Evolutionary conservation across 108 stramenopile genomes (phyloP), one percentile per base, ranked within the genome.

Genomic region (Thalassiosira profunda): DNA sequence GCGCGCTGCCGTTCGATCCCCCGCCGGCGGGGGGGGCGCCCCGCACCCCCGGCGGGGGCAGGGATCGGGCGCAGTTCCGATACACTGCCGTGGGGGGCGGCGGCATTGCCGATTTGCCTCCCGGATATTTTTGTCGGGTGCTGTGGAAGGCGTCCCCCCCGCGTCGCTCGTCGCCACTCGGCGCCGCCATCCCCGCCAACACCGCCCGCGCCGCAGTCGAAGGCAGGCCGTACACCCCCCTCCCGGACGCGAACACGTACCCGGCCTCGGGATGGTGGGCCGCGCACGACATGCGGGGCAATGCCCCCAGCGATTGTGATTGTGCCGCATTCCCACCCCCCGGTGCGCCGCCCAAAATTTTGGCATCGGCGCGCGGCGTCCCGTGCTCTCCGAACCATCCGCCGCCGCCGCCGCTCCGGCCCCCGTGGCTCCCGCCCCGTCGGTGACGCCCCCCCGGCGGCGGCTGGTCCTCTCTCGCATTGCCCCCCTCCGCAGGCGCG

Each of bases 241-340:
- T 82, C 1, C 94, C 94, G 11, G 89, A 81, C 2, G 86, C 85
- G 54, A 88, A 83, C 2, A 95, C 84, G 48, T 81, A 84, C 15
- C 94, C 94, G 20, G 72, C 58, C 34, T 66, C 43, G 5, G 85
- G 49, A 76, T 86, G 86, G 63, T 81, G 86, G 0, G 83, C 67
- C 0, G 89, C 94, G 65, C 84, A 80, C 11, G 79, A 82, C 57
- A 91, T 80, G 25, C 89, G 68, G 1, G 88, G 86, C 33, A 86
- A 48, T 43, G 67, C 1, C 20, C 62, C 70, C 38, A 63, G 41
- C 5, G 63, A 71, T 6, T 35, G 15, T 29, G 65, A 29, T 17
- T 23, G 2, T 15, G 60, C 29, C 9, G 58, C 28, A 17, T 36
- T 42, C 46, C 18, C 5, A 12, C 25, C 9, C 17, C 43, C 25